phyloP scores from a whole-genome alignment of 2,329 filamentous ascomycete species.

The Akanthomyces lecanii region DNA sequence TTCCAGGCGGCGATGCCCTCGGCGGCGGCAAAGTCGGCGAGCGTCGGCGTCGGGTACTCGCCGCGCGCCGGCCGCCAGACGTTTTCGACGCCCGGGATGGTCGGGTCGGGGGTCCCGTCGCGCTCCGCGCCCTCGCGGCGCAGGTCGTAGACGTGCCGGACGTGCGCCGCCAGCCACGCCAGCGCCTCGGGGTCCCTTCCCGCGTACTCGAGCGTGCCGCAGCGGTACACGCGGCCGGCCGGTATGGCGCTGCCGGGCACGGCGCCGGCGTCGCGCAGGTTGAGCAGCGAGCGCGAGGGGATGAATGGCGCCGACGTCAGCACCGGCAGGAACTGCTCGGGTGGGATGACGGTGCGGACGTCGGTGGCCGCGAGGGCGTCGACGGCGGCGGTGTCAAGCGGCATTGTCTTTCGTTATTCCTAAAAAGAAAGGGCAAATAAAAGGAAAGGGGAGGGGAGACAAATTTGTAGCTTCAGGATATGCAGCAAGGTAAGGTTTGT shows the following conservation, averaged over 20 bases:
- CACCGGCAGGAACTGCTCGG: slow-evolving; percentile 32
- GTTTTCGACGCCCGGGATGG: slow-evolving; percentile 40
- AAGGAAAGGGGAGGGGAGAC: too few relatives aligned
- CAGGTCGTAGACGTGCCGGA: slow-evolving; percentile 49
- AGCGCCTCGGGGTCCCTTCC: slow-evolving; percentile 27
- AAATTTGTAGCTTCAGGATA: too few relatives aligned
- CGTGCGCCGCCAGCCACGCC: slow-evolving; percentile 33
- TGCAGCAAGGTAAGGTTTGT: background rate
- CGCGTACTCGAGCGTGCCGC: slow-evolving; percentile 38
- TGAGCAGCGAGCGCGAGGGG: slow-evolving; percentile 44
- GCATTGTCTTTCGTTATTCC: slow-evolving; percentile 18
- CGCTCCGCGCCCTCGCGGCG: slow-evolving; percentile 43
- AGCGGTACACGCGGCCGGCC: slow-evolving; percentile 42
- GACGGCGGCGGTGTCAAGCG: slow-evolving; percentile 25
- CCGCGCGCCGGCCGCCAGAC: slow-evolving; percentile 38
- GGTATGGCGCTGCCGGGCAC: slow-evolving; percentile 40
- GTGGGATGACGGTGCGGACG: slow-evolving; percentile 35
- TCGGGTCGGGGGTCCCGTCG: slow-evolving; percentile 38
- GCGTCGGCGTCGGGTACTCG: slow-evolving; percentile 33
- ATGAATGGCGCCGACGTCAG: slow-evolving; percentile 45
- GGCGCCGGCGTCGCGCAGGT: slow-evolving; percentile 48
- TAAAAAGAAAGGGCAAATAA: too few relatives aligned
- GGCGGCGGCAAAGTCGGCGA: slow-evolving; percentile 42
- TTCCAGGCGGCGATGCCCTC: slow-evolving; percentile 42
- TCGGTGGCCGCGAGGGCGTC: slow-evolving; percentile 40